phyloP scores from a whole-genome alignment of 805 yeast genomes.

The Suhomyces vadensis region DNA sequence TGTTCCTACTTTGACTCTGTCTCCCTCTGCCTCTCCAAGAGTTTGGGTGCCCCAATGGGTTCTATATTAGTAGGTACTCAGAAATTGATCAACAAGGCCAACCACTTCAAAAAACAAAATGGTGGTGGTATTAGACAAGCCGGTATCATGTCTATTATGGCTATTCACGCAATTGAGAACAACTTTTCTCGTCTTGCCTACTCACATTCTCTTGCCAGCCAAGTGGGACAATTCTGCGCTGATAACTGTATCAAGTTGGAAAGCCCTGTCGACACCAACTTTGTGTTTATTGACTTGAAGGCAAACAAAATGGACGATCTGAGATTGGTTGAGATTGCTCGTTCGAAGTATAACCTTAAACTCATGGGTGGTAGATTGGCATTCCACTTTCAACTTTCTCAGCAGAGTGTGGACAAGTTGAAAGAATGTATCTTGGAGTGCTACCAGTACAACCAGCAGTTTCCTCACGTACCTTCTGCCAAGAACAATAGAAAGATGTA shows the following conservation, averaged over 20 bases:
- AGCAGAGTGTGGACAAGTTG: slow-evolving; percentile 30
- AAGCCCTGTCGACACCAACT: slow-evolving; percentile 81
- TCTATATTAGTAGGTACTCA: slow-evolving; percentile 74
- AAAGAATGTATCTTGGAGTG: slow-evolving; percentile 61
- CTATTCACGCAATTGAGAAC: slow-evolving; percentile 71
- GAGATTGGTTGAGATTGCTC: slow-evolving; percentile 52
- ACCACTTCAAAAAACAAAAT: slow-evolving; percentile 84
- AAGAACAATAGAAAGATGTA: slow-evolving; percentile 17
- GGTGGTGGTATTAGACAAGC: slow-evolving; percentile 95
- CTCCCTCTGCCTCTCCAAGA: slow-evolving; percentile 84
- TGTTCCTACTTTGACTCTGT: slow-evolving; percentile 84
- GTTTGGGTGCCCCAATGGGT: slow-evolving; percentile 93
- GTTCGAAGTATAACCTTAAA: slow-evolving; percentile 56
- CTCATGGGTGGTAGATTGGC: slow-evolving; percentile 76
- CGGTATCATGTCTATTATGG: slow-evolving; percentile 82
- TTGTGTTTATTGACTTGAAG: slow-evolving; percentile 69
- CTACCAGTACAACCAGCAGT: slow-evolving; percentile 16
- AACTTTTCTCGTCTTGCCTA: slow-evolving; percentile 58
- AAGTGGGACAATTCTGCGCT: slow-evolving; percentile 54
- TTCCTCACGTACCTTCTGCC: slow-evolving; percentile 10
- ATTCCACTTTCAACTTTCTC: slow-evolving; percentile 58
- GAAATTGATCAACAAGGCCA: slow-evolving; percentile 63
- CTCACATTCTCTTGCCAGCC: slow-evolving; percentile 54
- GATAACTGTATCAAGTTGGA: slow-evolving; percentile 57
- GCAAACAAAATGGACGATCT: slow-evolving; percentile 57